phyloP scores from a whole-genome alignment of 139 green algal genomes.

The Diplosphaera chodatii region DNA sequence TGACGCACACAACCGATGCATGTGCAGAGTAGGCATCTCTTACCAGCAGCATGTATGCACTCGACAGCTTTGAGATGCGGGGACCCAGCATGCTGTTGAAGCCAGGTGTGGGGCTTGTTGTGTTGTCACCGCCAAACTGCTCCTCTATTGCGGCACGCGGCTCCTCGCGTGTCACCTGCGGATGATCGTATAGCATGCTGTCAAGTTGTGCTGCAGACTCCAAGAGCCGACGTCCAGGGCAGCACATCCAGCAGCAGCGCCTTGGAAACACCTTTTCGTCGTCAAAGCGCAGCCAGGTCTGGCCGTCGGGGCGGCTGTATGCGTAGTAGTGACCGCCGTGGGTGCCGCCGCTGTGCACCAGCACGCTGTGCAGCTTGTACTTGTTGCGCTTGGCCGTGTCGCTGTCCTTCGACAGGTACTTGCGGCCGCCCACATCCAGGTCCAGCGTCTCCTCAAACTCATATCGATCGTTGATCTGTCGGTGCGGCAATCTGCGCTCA shows the following conservation, averaged over 20 bases:
- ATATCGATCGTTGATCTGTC: slow-evolving; percentile 94
- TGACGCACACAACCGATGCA: too few species aligned
- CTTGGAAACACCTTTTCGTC: slow-evolving; percentile 89
- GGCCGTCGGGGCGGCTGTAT: slow-evolving; percentile 62
- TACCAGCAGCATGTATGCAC: slow-evolving; percentile 97
- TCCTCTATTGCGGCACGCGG: slow-evolving; percentile 69
- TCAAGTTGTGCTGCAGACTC: too few species aligned
- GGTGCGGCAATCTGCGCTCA: too few species aligned
- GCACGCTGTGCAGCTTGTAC: slow-evolving; percentile 83
- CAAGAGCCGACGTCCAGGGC: too few species aligned
- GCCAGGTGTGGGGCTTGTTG: slow-evolving; percentile 9
- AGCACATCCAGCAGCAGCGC: too few species aligned
- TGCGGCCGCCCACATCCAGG: slow-evolving; percentile 63
- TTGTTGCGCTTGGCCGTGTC: slow-evolving; percentile 71
- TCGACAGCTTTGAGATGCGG: slow-evolving; percentile 63
- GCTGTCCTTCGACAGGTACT: slow-evolving; percentile 58
- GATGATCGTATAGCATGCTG: neutral
- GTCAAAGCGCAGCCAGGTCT: slow-evolving; percentile 92
- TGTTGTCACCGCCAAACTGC: slow-evolving; percentile 83
- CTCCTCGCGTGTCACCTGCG: slow-evolving; percentile 67
- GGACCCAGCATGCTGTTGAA: slow-evolving; percentile 40
- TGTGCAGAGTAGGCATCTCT: too few species aligned
- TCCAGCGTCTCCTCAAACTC: slow-evolving; percentile 90
- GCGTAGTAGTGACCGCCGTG: slow-evolving; percentile 97
- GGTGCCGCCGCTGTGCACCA: slow-evolving; percentile 92